Base-by-base conservation (phyloP, 805 yeast species). In the Saccharomyces eubayanus region DNA sequence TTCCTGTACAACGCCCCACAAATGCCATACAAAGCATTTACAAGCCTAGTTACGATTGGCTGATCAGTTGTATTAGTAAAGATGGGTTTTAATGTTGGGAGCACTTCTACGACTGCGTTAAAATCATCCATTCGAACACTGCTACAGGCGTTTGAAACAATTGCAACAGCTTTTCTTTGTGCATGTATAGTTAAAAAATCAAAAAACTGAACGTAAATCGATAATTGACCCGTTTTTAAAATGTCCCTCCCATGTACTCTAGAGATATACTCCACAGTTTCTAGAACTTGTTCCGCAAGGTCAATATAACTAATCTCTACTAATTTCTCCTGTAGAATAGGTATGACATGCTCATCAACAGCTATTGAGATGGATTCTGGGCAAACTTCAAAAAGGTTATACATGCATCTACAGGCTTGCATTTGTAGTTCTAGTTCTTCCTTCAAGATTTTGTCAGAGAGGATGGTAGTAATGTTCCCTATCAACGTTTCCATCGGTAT, bases 151-250 rank as follows among this genome's bases (percentile, higher is more conserved):
- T 85, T 84, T 3, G 94, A 85, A 16, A 86, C 85, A 40, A 87
- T 85, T 0, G 76, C 72, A 36, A 90, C 71, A 14, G 95, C 89
- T 58, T 89, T 86, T 52, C 95, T 74, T 68, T 92, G 98, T 0
- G 96, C 87, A 70, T 89, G 96, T 21, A 83, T 77, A 1, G 97
- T 87, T 67, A 92, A 86, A 64, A 92, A 92, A 66, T 94, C 98
- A 56, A 91, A 74, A 62, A 82, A 88, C 62, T 80, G 81, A 47
- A 94, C 68, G 57, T 88, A 84, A 6, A 75, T 70, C 2, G 60
- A 41, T 8, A 91, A 67, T 8, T 90, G 85, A 41, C 85, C 84
- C 53, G 81, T 78, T 21, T 74, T 66, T 43, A 89, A 70, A 12
- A 88, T 74, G 29, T 73, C 77, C 46, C 70, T 65, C 1, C 84